Percentiles rank a stretch among this genome's conserved stretches.
Evolutionary conservation across 2,329 filamentous ascomycete genomes (phyloP).

Genomic region (Diaporthe aspalathi): DNA sequence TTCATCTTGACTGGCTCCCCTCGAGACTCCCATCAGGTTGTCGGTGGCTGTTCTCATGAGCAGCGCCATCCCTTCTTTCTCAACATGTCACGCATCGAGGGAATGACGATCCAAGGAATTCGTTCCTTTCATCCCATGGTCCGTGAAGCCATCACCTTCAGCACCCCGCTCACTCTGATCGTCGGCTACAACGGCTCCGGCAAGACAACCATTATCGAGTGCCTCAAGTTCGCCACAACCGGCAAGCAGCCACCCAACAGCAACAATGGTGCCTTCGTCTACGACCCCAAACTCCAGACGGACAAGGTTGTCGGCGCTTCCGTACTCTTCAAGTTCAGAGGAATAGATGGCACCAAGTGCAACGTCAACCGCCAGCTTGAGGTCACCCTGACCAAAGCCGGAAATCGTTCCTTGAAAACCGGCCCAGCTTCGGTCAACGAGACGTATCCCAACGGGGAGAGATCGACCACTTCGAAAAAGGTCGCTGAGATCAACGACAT

Average conservation of each 20-base stretch:
- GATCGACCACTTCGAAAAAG: conserved; percentile 80
- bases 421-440: conserved; percentile 84
- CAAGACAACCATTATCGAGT: conserved; percentile 99
- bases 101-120: conserved; percentile 83
- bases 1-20: neutral
- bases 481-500: conserved; percentile 84
- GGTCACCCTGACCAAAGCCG: conserved; percentile 84
- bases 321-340: conserved; percentile 88
- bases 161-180: conserved; percentile 92
- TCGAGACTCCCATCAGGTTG: neutral
- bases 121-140: conserved; percentile 86
- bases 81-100: conserved; percentile 83
- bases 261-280: conserved; percentile 91
- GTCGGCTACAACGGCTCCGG: conserved; percentile 98
- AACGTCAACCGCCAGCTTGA: conserved; percentile 87
- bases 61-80: conserved; percentile 26
- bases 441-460: conserved; percentile 78
- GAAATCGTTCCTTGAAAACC: conserved; percentile 79
- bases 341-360: conserved; percentile 81
- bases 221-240: conserved; percentile 96
- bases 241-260: conserved; percentile 93
- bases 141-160: conserved; percentile 82
- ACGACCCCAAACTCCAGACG: conserved; percentile 92
- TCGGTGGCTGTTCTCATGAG: conserved; percentile 31
- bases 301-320: conserved; percentile 92